These are phyloP conservation scores for Xylaria palmicola DNA, from an alignment of 495 filamentous ascomycete genomes.

Conservation along the genomic window DNA sequence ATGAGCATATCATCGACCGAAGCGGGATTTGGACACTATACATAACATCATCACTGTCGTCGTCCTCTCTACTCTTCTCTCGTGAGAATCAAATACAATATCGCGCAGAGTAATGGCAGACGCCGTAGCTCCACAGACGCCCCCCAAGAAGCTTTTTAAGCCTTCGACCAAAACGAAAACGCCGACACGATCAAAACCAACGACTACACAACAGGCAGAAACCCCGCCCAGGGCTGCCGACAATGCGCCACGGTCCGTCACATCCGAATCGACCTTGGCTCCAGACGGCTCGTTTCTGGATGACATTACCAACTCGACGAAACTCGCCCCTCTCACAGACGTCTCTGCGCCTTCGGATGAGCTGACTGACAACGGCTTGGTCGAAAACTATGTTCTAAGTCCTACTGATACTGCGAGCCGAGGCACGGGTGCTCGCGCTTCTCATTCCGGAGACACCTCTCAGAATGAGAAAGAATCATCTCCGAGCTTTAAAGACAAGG, in stretches of 20 bases:
- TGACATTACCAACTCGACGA: conserved; percentile 2
- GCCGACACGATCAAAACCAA: conserved; percentile 21
- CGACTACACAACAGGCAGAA: conserved; percentile 7
- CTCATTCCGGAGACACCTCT: not conserved
- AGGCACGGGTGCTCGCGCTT: conserved; percentile 17
- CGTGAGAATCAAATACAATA: conserved; percentile 20
- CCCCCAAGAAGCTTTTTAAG: conserved; percentile 33
- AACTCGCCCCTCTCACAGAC: conserved; percentile 3
- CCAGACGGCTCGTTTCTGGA: not conserved
- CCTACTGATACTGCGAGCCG: conserved; percentile 25
- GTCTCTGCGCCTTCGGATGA: not conserved
- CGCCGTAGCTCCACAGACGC: conserved; percentile 24
- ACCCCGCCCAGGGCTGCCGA: not conserved
- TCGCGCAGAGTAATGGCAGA: conserved; percentile 21
- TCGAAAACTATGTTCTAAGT: conserved; percentile 21
- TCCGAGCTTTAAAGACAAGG: not conserved
- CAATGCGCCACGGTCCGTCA: not conserved
- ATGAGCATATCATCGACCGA: conserved; percentile 3
- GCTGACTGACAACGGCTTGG: not conserved
- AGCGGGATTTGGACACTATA: conserved; percentile 23
- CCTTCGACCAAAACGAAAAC: conserved; percentile 30
- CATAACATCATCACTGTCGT: conserved; percentile 19
- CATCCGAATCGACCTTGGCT: not conserved
- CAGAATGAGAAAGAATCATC: not conserved
- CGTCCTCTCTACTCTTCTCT: conserved; percentile 19